These are phyloP conservation scores for Zygosaccharomyces siamensis DNA, from an alignment of 805 yeast genomes.

Conservation along the genomic window DNA sequence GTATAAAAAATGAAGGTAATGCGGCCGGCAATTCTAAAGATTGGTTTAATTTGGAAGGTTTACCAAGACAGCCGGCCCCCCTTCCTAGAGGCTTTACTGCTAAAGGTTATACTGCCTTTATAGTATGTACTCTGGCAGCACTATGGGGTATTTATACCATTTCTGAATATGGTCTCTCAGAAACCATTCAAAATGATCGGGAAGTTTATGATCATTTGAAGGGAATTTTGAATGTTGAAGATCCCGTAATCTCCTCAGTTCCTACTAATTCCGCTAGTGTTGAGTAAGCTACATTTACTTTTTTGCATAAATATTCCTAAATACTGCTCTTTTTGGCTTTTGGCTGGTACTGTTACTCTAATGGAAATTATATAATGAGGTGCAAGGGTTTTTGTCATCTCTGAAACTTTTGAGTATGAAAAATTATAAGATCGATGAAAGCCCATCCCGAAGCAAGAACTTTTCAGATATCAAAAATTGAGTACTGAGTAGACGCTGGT, in stretches of 20 bases:
- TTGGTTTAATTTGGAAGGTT: constrained; percentile 57
- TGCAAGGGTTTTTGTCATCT: constrained; percentile 5
- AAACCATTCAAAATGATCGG: constrained; percentile 48
- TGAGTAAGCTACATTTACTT: neutral
- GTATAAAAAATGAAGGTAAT: constrained; percentile 52
- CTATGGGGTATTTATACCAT: constrained; percentile 57
- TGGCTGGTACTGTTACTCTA: neutral
- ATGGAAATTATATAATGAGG: constrained; percentile 1
- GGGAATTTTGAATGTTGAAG: constrained; percentile 30
- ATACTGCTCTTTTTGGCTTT: neutral
- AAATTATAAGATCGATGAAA: neutral
- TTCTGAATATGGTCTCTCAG: constrained; percentile 61
- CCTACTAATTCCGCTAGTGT: neutral
- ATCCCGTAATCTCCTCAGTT: constrained; percentile 4
- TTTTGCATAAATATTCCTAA: neutral
- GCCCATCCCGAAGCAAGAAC: neutral
- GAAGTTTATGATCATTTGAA: constrained; percentile 39
- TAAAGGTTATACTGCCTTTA: constrained; percentile 64
- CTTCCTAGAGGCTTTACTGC: constrained; percentile 67
- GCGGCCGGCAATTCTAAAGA: constrained; percentile 63
- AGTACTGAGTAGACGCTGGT: neutral
- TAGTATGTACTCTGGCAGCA: constrained; percentile 50
- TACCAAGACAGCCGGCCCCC: constrained; percentile 53
- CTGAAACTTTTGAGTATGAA: neutral
- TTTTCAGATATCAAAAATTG: neutral